Evolutionary conservation across 2,329 filamentous ascomycete genomes (phyloP).

Genomic region (Diaporthe vexans): DNA sequence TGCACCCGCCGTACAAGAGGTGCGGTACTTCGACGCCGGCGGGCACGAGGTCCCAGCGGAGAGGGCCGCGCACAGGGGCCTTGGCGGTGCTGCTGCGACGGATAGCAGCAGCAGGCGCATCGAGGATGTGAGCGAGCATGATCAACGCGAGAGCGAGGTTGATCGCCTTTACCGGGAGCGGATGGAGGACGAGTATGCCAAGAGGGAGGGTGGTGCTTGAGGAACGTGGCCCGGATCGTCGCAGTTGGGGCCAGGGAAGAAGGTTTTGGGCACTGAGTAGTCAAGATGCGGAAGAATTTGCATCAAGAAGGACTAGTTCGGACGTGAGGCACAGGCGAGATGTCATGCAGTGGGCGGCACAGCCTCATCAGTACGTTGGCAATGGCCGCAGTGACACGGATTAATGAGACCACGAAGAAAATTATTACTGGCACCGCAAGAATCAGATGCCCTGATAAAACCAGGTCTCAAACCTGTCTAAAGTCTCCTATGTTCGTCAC

Average conservation of each 20-base stretch:
- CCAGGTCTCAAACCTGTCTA: too few species aligned
- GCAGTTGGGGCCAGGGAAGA: accelerated
- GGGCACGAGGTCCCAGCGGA: slow-evolving; percentile 29
- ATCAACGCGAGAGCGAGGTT: neutral
- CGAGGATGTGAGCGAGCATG: slow-evolving; percentile 29
- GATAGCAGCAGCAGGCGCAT: slow-evolving; percentile 9
- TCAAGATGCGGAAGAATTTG: neutral
- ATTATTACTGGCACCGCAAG: too few species aligned
- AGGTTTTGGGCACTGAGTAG: too few species aligned
- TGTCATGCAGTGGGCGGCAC: accelerated
- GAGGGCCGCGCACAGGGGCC: slow-evolving; percentile 8
- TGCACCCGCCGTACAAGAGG: slow-evolving; percentile 2
- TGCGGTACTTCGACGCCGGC: slow-evolving; percentile 31
- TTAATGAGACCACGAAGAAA: neutral
- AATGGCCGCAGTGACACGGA: neutral
- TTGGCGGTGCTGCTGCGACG: neutral
- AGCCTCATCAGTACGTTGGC: neutral
- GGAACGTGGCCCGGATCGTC: too few species aligned
- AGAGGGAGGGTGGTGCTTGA: slow-evolving; percentile 65
- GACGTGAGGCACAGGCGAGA: neutral
- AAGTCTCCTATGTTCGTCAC: too few species aligned
- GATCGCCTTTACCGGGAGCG: slow-evolving; percentile 59
- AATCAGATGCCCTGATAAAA: too few species aligned
- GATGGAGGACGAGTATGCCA: slow-evolving; percentile 70
- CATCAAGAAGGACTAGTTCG: too few species aligned